phyloP scores from a whole-genome alignment of 495 filamentous ascomycete species.

The Ramalina intermedia region DNA sequence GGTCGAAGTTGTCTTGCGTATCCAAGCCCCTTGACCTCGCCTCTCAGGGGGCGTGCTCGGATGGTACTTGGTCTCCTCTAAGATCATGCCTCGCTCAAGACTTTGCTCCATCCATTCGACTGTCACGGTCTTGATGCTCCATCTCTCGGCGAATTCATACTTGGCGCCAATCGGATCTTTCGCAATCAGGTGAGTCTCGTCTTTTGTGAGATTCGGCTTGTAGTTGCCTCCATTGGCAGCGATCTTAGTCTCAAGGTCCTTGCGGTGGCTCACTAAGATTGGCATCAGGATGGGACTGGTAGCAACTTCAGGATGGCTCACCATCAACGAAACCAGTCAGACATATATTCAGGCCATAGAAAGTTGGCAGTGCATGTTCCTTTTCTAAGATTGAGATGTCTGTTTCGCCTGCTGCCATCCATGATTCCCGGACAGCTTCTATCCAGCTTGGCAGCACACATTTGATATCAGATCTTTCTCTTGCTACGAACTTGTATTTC shows the following conservation, averaged over 20 bases:
- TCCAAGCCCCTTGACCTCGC: conserved; percentile 69
- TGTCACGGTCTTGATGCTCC: conserved; percentile 64
- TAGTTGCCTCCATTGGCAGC: conserved; percentile 62
- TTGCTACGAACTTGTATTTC: conserved; percentile 93
- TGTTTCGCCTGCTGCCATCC: conserved; percentile 70
- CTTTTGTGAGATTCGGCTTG: conserved; percentile 68
- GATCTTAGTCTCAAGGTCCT: conserved; percentile 49
- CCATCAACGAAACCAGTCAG: conserved; percentile 83
- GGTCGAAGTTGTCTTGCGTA: conserved; percentile 21
- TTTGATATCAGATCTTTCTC: conserved; percentile 68
- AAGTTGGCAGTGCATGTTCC: conserved; percentile 43
- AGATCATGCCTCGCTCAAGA: conserved; percentile 77
- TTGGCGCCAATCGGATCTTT: conserved; percentile 67
- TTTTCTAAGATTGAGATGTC: conserved; percentile 54
- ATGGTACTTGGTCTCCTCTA: conserved; percentile 74
- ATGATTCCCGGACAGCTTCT: conserved; percentile 62
- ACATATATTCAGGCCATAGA: conserved; percentile 57
- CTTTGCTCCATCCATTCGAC: conserved; percentile 79
- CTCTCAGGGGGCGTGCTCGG: conserved; percentile 50
- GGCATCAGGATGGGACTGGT: conserved; percentile 4
- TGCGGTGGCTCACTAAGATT: conserved; percentile 45
- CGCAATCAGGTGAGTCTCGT: conserved; percentile 79
- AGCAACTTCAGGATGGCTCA: conserved; percentile 26
- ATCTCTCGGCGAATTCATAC: conserved; percentile 68
- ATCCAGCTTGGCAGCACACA: conserved; percentile 72